Conservation (phyloP, 2,329 filamentous ascomycete species). For the Penicillium capsulatum region DNA sequence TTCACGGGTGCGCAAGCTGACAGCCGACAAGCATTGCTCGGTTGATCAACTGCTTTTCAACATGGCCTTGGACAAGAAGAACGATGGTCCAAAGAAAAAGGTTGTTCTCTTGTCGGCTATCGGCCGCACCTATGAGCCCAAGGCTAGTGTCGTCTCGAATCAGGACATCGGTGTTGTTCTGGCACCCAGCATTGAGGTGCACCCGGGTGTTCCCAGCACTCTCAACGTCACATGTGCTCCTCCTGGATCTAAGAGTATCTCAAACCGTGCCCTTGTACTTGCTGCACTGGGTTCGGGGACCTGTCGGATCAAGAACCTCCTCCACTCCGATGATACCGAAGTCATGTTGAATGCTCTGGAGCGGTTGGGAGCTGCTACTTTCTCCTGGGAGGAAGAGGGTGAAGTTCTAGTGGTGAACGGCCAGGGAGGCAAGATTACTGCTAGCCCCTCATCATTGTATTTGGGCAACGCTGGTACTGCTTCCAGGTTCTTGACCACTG, state of each 20-base stretch:
- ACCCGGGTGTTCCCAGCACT: conserved; percentile 63
- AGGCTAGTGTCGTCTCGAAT: conserved; percentile 86
- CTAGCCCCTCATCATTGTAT: conserved; percentile 74
- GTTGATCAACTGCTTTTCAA: conserved; percentile 82
- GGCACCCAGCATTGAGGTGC: conserved; percentile 70
- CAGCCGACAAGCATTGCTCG: conserved; percentile 80
- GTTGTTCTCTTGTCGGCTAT: conserved; percentile 89
- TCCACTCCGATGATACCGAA: conserved; percentile 95
- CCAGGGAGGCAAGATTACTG: conserved; percentile 78
- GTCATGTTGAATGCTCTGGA: conserved; percentile 93
- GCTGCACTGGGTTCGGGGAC: conserved; percentile 82
- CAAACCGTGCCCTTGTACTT: conserved; percentile 89
- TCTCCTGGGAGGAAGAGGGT: conserved; percentile 92
- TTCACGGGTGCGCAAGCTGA: conserved; percentile 73
- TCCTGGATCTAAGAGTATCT: conserved; percentile 96
- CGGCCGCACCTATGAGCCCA: conserved; percentile 79
- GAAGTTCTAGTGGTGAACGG: conserved; percentile 84
- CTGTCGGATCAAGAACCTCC: conserved; percentile 83
- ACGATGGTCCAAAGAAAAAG: conserved; percentile 91
- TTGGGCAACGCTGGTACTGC: conserved; percentile 96
- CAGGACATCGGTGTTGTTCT: conserved; percentile 76
- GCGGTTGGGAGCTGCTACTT: conserved; percentile 78
- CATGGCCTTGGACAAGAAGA: conserved; percentile 99
- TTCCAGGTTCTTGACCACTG: conserved; percentile 89
- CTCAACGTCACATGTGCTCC: conserved; percentile 74